phyloP scores from a whole-genome alignment of 2,329 filamentous ascomycete species.

The Aspergillus jensenii region DNA sequence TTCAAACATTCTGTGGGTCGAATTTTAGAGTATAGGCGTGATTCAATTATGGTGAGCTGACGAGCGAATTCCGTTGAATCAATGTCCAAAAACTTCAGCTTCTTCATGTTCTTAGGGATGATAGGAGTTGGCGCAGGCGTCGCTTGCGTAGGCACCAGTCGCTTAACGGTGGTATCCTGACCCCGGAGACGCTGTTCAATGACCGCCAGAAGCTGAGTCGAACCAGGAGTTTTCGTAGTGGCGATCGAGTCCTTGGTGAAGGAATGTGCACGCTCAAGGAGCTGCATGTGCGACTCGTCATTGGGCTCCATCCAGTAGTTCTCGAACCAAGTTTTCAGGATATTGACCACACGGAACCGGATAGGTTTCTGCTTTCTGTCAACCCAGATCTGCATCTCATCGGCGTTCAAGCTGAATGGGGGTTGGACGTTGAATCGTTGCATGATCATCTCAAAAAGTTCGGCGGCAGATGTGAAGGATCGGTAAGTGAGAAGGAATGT shows the following conservation, averaged over 20 bases:
- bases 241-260: constrained; percentile 93
- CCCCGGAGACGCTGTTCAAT: constrained; percentile 86
- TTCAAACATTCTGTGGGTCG: constrained; percentile 94
- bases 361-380: constrained; percentile 96
- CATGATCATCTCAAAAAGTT: constrained; percentile 89
- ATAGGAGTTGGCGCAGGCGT: constrained; percentile 83
- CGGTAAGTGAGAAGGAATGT: constrained; percentile 96
- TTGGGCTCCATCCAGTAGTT: constrained; percentile 98
- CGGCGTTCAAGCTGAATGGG: constrained; percentile 71
- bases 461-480: constrained; percentile 86
- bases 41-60: constrained; percentile 95
- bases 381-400: constrained; percentile 83
- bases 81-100: constrained; percentile 96
- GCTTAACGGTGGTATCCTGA: constrained; percentile 81
- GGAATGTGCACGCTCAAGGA: constrained; percentile 83
- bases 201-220: constrained; percentile 77
- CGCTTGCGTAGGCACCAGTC: constrained; percentile 82
- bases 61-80: constrained; percentile 95
- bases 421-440: constrained; percentile 91
- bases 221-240: constrained; percentile 88
- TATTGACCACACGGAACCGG: constrained; percentile 93
- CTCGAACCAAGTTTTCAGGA: constrained; percentile 97
- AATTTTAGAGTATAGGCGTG: constrained; percentile 90
- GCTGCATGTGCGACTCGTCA: constrained; percentile 77
- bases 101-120: constrained; percentile 99